A percentile compares a stretch with the other conserved stretches of the same genome.
These are phyloP conservation scores for Ceratocystiopsis sp. DNA, from an alignment of 2,329 filamentous ascomycete species.

Conservation along the genomic window DNA sequence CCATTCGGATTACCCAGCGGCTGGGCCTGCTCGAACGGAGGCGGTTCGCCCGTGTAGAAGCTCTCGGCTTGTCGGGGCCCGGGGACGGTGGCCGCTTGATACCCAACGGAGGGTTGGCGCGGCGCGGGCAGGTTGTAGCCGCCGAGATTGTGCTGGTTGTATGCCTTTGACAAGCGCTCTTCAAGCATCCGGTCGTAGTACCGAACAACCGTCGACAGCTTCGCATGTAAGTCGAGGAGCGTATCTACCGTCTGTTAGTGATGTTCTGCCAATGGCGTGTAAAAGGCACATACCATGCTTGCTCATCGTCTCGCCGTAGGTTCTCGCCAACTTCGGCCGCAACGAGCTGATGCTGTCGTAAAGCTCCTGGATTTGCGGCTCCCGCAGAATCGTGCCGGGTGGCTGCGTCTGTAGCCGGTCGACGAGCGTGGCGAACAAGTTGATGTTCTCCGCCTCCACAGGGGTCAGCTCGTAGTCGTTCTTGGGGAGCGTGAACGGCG, in stretches of 20 bases:
- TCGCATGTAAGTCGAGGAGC: conserved; percentile 81
- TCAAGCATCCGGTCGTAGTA: conserved; percentile 98
- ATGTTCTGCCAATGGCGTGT: too few relatives aligned
- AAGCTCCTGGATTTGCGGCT: conserved; percentile 93
- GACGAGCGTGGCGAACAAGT: conserved; percentile 83
- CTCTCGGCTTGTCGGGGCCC: conserved; percentile 38
- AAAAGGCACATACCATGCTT: conserved; percentile 61
- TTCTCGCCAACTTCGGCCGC: conserved; percentile 81
- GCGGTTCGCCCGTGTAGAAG: conserved; percentile 56
- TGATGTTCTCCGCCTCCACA: conserved; percentile 94
- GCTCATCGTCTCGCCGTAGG: conserved; percentile 98
- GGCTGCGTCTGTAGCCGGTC: conserved; percentile 90
- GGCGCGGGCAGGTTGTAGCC: conserved; percentile 41
- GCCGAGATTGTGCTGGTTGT: conserved; percentile 60
- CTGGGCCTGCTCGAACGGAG: conserved; percentile 23
- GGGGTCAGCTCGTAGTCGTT: conserved; percentile 89
- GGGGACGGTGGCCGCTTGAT: conserved; percentile 18
- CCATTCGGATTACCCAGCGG: conserved; percentile 30
- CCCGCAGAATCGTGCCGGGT: conserved; percentile 85
- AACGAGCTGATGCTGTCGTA: conserved; percentile 95
- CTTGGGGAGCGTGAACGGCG: conserved; percentile 51
- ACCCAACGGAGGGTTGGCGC: conserved; percentile 40
- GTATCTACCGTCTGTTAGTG: conserved; percentile 44
- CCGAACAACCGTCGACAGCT: conserved; percentile 85
- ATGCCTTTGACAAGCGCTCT: conserved; percentile 82